Evolutionary conservation across 805 yeast genomes (phyloP).

Genomic region (Yueomyces sp.): DNA sequence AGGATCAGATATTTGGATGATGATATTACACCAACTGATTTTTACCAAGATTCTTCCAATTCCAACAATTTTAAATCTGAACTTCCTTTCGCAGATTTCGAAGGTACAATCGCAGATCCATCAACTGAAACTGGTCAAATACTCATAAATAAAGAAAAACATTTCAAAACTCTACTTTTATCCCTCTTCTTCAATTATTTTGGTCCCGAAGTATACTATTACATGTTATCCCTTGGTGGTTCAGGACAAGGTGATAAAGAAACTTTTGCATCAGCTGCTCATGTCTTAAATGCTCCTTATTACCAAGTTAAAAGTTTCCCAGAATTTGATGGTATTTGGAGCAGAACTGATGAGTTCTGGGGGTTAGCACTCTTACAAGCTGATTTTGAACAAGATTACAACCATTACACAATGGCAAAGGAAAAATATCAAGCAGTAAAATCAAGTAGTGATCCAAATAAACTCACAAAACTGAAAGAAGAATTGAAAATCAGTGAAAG

Average conservation of each 20-base stretch:
- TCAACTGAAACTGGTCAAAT: constrained; percentile 67
- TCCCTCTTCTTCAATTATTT: constrained; percentile 52
- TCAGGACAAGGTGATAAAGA: constrained; percentile 78
- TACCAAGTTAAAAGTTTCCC: constrained; percentile 34
- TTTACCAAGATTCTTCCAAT: constrained; percentile 12
- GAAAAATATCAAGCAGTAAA: constrained; percentile 6
- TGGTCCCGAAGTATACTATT: constrained; percentile 63
- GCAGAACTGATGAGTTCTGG: constrained; percentile 20
- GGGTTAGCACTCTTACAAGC: constrained; percentile 34
- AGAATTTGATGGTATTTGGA: constrained; percentile 28
- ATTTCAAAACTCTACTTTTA: constrained; percentile 43
- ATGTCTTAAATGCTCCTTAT: constrained; percentile 30
- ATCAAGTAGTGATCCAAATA: constrained; percentile 1
- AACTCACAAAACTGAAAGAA: constrained; percentile 1
- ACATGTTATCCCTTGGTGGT: constrained; percentile 58
- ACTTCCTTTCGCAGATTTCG: constrained; percentile 43
- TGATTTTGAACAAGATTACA: constrained; percentile 39
- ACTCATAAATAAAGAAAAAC: constrained; percentile 46
- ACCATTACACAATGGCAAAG: constrained; percentile 9
- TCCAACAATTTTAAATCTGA: constrained; percentile 16
- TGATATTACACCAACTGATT: constrained; percentile 23
- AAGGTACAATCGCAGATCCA: constrained; percentile 56
- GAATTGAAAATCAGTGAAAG: constrained; percentile 8
- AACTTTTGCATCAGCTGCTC: constrained; percentile 54
- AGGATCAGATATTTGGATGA: constrained; percentile 28